phyloP scores from a whole-genome alignment of 805 yeast genomes.

The Ogataea thermomethanolica region DNA sequence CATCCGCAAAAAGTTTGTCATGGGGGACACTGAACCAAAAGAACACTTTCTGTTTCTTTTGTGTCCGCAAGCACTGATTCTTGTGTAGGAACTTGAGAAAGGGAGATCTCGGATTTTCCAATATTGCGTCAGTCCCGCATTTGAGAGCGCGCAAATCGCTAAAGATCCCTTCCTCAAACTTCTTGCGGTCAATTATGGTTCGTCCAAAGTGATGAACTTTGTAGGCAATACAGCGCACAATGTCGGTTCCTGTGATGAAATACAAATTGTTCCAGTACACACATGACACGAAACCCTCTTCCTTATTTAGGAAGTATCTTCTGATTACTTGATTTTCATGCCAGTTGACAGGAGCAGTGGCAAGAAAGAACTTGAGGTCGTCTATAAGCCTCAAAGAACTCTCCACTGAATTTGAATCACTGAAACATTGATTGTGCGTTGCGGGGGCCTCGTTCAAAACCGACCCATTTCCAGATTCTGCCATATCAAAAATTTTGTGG shows the following conservation, averaged over 20 bases:
- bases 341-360: slow-evolving; percentile 96
- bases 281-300: slow-evolving; percentile 90
- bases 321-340: slow-evolving; percentile 82
- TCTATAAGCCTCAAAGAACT: slow-evolving; percentile 64
- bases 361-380: slow-evolving; percentile 79
- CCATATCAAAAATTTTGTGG: slow-evolving; percentile 7
- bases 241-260: slow-evolving; percentile 93
- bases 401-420: slow-evolving; percentile 23
- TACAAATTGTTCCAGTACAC: slow-evolving; percentile 88
- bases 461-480: slow-evolving; percentile 8
- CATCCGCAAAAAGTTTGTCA: slow-evolving; percentile 87
- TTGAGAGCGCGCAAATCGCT: slow-evolving; percentile 85
- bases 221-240: slow-evolving; percentile 85
- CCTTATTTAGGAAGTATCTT: slow-evolving; percentile 78
- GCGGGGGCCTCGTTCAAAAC: slow-evolving; percentile 8
- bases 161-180: slow-evolving; percentile 95
- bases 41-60: slow-evolving; percentile 94
- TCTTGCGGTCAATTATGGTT: slow-evolving; percentile 76
- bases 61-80: slow-evolving; percentile 86
- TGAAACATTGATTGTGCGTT: slow-evolving; percentile 2
- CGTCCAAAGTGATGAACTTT: slow-evolving; percentile 90
- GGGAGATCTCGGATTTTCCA: slow-evolving; percentile 83
- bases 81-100: slow-evolving; percentile 81
- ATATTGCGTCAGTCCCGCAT: slow-evolving; percentile 79
- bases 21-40: slow-evolving; percentile 97